Conservation (phyloP, 2,329 filamentous ascomycete genomes). For the Podosphaera xanthii region DNA sequence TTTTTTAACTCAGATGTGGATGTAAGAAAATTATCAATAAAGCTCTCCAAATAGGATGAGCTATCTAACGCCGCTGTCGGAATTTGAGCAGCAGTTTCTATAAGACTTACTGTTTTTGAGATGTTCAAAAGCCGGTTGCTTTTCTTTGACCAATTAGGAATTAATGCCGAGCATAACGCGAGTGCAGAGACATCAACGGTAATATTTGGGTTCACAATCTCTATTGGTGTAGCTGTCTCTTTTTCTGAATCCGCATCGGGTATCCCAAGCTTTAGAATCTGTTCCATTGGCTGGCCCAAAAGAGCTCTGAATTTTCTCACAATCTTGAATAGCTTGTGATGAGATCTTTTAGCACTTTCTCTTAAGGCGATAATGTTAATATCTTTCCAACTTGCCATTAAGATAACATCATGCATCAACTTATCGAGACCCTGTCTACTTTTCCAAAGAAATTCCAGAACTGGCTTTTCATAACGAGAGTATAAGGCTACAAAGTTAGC, state of each 20-base stretch:
- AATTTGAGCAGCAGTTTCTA: conserved; percentile 38
- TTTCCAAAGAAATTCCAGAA: conserved; percentile 39
- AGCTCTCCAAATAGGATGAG: conserved; percentile 36
- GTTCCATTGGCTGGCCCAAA: conserved; percentile 52
- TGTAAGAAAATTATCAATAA: conserved; percentile 43
- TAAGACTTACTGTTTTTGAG: conserved; percentile 46
- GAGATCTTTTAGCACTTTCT: conserved; percentile 75
- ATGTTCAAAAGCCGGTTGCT: conserved; percentile 50
- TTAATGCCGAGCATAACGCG: conserved; percentile 7
- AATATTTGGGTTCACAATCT: neutral
- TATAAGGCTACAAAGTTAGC: conserved; percentile 60
- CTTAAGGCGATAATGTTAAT: conserved; percentile 77
- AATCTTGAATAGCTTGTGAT: conserved; percentile 76
- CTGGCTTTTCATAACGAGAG: conserved; percentile 41
- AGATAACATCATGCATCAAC: conserved; percentile 76
- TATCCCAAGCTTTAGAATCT: conserved; percentile 35
- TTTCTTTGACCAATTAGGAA: conserved; percentile 21
- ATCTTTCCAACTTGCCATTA: conserved; percentile 93
- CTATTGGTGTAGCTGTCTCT: neutral
- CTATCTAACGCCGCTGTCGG: conserved; percentile 30
- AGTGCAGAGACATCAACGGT: conserved; percentile 13
- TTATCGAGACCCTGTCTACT: conserved; percentile 65
- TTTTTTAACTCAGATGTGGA: conserved; percentile 55
- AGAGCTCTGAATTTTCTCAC: conserved; percentile 73
- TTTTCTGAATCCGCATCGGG: conserved; percentile 20